Percentiles rank a stretch among this genome's conserved stretches.
These are phyloP conservation scores for Solanum aculeatissimum DNA, from an alignment of 305 asterid genomes.

Conservation along the genomic window DNA sequence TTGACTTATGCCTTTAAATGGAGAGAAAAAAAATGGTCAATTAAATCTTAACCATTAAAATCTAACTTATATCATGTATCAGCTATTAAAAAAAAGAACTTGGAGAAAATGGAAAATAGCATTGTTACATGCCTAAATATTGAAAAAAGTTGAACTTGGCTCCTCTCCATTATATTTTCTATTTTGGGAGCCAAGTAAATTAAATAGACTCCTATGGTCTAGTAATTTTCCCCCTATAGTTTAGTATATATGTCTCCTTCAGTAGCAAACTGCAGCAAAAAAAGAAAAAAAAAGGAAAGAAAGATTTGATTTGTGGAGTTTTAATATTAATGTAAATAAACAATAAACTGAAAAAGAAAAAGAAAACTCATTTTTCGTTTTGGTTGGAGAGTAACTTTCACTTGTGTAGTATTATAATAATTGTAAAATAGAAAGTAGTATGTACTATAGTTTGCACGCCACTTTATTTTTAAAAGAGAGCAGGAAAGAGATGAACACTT, in stretches of 20 bases:
- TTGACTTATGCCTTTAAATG: no score
- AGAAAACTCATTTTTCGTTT: background rate
- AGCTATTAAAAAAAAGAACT: no score
- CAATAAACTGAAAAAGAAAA: background rate
- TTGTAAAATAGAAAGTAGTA: background rate
- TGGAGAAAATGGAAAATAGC: no score
- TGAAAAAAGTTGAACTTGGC: background rate
- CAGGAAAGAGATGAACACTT: no score
- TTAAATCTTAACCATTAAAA: no score
- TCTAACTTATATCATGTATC: no score
- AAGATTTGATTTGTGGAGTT: background rate
- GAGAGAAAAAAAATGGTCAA: no score
- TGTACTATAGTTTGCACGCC: background rate
- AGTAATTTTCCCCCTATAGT: background rate
- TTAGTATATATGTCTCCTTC: background rate
- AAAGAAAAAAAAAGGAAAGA: background rate
- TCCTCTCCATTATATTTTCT: no score
- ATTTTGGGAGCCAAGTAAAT: background rate
- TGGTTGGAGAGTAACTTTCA: background rate
- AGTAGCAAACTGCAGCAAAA: background rate
- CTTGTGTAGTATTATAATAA: background rate
- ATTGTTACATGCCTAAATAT: background rate
- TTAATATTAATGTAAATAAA: background rate
- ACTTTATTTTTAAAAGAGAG: background rate
- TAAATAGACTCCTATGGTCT: background rate